Base-by-base conservation (phyloP, 2,329 filamentous ascomycete genomes). In the Helotiales sp. region DNA sequence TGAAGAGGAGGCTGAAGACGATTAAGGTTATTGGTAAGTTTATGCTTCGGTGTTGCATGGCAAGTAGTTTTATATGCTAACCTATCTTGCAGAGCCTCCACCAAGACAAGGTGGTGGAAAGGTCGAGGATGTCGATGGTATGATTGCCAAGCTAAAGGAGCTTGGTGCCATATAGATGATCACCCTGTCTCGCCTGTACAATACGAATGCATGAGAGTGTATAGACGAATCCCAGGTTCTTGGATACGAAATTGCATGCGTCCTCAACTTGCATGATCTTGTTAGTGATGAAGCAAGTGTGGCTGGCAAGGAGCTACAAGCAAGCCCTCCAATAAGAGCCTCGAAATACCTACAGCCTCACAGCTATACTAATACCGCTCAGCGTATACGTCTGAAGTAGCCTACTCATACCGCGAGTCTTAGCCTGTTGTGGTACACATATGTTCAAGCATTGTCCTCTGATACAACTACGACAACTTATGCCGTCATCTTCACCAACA, bases 81-180 rank as follows among this genome's bases (percentile, higher is more conserved):
- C 31, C 3, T 17, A 3, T 12, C 44, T 12, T 46, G 30, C 50
- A 87, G 95, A 99, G 79, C 95, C 95, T 55, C 83, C 91, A 51
- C 79, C 90, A 62, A 84, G 95, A 75, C 86, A 96, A 78, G 95
- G 95, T 38, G 95, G 95, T 69, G 92, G 91, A 66, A 99, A 98
- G 85, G 95, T 99, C 19, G 92, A 96, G 71, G 89, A 97, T 79
- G 95, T 99, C 22, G 92, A 96, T 75, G 92, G 93, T n/a, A 84
- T 99, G 76, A 87, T 99, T 69, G 76, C 83, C 58, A 97, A 95
- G 83, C 80, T 99, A 72, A 98, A 98, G 84, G 93, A 99, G 79
- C 79, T 99, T 64, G 95, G 95, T 67, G 95, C 93, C 29, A 62
- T 70, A 55, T 70, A 67, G 58, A 61, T 42, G n/a, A 34, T 29